These are phyloP conservation scores for Onygenales sp. DNA, from an alignment of 2,329 filamentous ascomycete genomes.

Conservation along the genomic window DNA sequence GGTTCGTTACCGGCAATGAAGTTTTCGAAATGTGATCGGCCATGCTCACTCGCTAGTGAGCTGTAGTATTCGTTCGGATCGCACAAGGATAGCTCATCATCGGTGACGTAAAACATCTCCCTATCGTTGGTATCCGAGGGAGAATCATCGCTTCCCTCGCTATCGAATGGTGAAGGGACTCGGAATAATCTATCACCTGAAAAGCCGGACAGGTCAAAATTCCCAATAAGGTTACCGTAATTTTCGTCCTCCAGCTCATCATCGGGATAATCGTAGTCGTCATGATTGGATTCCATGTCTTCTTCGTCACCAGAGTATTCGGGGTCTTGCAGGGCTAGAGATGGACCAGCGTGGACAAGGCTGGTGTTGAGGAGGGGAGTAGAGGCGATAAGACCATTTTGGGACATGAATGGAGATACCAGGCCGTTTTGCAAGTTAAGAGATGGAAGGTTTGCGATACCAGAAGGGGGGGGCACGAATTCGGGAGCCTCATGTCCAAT, in stretches of 20 bases:
- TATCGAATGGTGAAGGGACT: not conserved
- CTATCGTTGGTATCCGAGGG: constrained; percentile 3
- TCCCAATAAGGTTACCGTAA: constrained; percentile 7
- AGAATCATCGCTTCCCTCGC: constrained; percentile 1
- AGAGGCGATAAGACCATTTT: not conserved
- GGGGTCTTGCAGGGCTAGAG: not conserved
- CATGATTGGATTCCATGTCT: not conserved
- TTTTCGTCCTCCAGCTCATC: not conserved
- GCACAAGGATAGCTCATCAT: constrained; percentile 7
- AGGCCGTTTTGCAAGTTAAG: not conserved
- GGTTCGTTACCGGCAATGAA: too few relatives aligned
- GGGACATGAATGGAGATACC: not conserved
- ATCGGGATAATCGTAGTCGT: not conserved
- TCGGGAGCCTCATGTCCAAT: not conserved
- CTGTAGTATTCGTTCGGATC: not conserved
- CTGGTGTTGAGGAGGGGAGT: not conserved
- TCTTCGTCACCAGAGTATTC: not conserved
- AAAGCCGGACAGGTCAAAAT: constrained; percentile 6
- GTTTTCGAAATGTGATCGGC: not conserved
- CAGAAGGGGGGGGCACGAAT: not conserved
- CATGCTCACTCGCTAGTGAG: not conserved
- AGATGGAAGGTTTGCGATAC: not conserved
- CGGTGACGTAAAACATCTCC: constrained; percentile 11
- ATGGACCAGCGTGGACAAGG: not conserved
- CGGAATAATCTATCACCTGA: constrained; percentile 3